Evolutionary conservation across 306 rosid species (phyloP).

Genomic region (Arachis hypogaea): DNA sequence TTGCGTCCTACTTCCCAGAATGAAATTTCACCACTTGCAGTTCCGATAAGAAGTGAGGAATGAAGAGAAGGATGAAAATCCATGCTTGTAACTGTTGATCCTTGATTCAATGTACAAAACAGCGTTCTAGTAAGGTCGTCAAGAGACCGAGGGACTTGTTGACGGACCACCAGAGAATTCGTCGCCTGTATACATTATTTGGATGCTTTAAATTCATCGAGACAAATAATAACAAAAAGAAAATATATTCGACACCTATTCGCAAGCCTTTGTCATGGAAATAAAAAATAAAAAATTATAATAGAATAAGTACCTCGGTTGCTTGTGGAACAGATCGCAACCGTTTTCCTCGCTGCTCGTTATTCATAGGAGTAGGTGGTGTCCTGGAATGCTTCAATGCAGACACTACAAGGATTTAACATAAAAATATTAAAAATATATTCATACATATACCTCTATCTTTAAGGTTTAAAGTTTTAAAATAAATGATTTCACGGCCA

Average conservation of each 20-base stretch:
- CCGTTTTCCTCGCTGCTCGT: conserved; percentile 56
- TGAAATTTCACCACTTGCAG: conserved; percentile 60
- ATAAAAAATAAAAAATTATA: too few relatives aligned
- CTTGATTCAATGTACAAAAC: conserved; percentile 52
- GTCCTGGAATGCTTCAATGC: conserved; percentile 61
- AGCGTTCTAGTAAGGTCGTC: conserved; percentile 55
- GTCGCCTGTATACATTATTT: conserved; percentile 45
- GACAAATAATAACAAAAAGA: too few relatives aligned
- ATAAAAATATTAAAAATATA: too few relatives aligned
- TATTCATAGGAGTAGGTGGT: conserved; percentile 43
- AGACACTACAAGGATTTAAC: conserved; percentile 46
- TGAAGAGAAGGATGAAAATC: conserved; percentile 64
- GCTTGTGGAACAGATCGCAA: conserved; percentile 39
- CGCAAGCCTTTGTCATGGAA: too few relatives aligned
- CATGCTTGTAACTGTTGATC: conserved; percentile 52
- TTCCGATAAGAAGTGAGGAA: conserved; percentile 62
- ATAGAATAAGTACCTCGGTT: too few relatives aligned
- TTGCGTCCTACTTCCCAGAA: conserved; percentile 56
- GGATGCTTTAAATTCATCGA: too few relatives aligned
- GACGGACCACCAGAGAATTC: conserved; percentile 34
- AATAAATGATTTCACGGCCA: too few relatives aligned
- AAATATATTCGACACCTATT: too few relatives aligned
- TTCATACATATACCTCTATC: too few relatives aligned
- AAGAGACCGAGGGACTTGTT: conserved; percentile 41
- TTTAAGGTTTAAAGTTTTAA: too few relatives aligned